Percentiles rank a stretch among this genome's conserved stretches.
Conservation (phyloP, 331 rosid genomes). For the Cydonia oblonga region DNA sequence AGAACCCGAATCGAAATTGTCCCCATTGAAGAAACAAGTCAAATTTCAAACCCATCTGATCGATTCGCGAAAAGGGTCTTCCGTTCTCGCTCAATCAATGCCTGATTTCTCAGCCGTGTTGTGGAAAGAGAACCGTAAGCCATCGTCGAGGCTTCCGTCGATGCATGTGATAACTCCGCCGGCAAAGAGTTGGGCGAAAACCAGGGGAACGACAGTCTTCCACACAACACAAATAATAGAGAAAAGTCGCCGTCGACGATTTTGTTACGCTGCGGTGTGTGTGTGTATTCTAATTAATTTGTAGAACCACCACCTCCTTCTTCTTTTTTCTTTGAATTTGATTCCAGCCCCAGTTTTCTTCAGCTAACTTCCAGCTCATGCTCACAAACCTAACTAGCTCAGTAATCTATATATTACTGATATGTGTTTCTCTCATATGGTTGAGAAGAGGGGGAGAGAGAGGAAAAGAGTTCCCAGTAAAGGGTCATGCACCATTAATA, state of each 20-base stretch:
- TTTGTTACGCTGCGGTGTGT: too few relatives aligned
- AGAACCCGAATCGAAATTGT: conserved; percentile 18
- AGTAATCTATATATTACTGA: neutral
- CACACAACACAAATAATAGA: too few relatives aligned
- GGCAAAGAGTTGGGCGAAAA: conserved; percentile 29
- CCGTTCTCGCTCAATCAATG: conserved; percentile 74
- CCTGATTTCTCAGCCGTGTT: conserved; percentile 64
- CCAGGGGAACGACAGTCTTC: too few relatives aligned
- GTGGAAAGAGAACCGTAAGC: conserved; percentile 67
- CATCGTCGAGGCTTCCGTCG: conserved; percentile 26
- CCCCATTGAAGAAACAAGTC: conserved; percentile 72
- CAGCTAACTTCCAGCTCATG: neutral
- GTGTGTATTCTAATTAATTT: neutral
- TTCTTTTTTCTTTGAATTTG: neutral
- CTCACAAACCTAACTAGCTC: neutral
- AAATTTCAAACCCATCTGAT: conserved; percentile 24
- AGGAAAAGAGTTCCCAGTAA: neutral
- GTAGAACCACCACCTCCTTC: neutral
- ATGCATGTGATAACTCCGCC: conserved; percentile 64
- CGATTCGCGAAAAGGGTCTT: conserved; percentile 29
- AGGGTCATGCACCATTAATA: neutral
- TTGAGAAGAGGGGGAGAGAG: neutral
- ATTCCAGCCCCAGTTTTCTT: neutral
- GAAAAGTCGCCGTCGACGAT: too few relatives aligned
- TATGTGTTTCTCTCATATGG: neutral